Evolutionary conservation across 176 grass and related monocot species (phyloP), one percentile per base, ranked within the genome.

Genomic region (Sorghum bicolor): DNA sequence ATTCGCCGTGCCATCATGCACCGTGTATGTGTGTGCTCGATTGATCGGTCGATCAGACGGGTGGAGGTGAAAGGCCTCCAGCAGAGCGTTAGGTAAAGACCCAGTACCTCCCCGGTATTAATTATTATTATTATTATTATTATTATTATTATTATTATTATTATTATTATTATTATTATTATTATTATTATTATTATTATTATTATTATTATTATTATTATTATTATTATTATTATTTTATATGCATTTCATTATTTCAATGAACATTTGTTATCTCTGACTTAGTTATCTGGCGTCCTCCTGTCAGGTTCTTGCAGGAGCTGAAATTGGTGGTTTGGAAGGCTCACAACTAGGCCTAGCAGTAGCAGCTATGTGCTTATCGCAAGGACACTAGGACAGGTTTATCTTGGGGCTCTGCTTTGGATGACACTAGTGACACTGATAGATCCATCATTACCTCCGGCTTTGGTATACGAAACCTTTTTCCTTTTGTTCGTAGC

Each of bases 61-160:
- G 19, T 43, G 4, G 78, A 81, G 44, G 17, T 44, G 85, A 87
- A 82, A 77, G 83, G 43, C 73, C 77, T 31, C 44, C 83, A 31
- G 72, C 65, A 29, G n/a, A n/a, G n/a, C 5, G 57, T 78, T 90
- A 20, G 88, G 88, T 86, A 60, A 5, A 52, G 76, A 32, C 64
- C 77, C 52, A 26, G 39, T 10, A 6, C 24, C 37, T 71, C 36
- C 20, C 47, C 4, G 20, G 22, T 25, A n/a, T n/a, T n/a, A n/a
- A n/a, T n/a, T n/a, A n/a, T n/a, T n/a, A n/a, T n/a, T n/a, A n/a
- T n/a, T n/a, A n/a, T n/a, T n/a, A n/a, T n/a, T n/a, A n/a, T n/a
- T n/a, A n/a, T n/a, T n/a, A n/a, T n/a, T n/a, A n/a, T n/a, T n/a
- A n/a, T n/a, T n/a, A n/a, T n/a, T n/a, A n/a, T n/a, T n/a, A n/a